phyloP scores from a whole-genome alignment of 495 filamentous ascomycete species.

The Tuber melanosporum region DNA sequence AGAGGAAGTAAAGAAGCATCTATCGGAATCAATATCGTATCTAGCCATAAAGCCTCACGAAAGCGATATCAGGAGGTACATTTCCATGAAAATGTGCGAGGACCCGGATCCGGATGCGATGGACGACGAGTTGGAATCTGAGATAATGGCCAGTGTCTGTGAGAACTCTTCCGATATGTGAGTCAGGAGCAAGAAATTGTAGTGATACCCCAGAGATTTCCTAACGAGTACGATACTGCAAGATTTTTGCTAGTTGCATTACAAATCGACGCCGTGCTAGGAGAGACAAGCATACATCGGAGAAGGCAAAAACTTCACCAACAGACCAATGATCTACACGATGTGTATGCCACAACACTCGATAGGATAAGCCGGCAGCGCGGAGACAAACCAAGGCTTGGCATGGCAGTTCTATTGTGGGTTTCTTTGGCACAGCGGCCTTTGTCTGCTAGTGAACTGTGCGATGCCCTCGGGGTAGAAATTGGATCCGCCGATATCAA shows the following conservation, averaged over 20 bases:
- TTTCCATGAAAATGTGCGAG: conserved; percentile 5
- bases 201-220: neutral
- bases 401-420: conserved; percentile 9
- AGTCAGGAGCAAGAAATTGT: neutral
- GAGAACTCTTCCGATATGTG: conserved; percentile 13
- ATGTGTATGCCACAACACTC: neutral
- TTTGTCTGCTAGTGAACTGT: conserved; percentile 9
- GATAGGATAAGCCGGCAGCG: neutral
- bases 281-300: neutral
- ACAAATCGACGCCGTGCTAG: neutral
- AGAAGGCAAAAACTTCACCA: conserved; percentile 3
- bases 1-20: conserved; percentile 8
- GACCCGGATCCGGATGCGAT: conserved; percentile 10
- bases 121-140: neutral
- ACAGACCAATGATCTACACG: neutral
- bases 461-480: conserved; percentile 12
- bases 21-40: neutral
- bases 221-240: neutral
- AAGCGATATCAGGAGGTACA: conserved; percentile 12
- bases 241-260: conserved; percentile 2
- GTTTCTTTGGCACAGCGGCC: conserved; percentile 6
- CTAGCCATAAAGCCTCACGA: neutral
- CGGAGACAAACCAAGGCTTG: neutral
- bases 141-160: conserved; percentile 11
- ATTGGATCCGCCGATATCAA: conserved; percentile 9